Conservation (phyloP, 345 rosid genomes). For the Populus ilicifolia region DNA sequence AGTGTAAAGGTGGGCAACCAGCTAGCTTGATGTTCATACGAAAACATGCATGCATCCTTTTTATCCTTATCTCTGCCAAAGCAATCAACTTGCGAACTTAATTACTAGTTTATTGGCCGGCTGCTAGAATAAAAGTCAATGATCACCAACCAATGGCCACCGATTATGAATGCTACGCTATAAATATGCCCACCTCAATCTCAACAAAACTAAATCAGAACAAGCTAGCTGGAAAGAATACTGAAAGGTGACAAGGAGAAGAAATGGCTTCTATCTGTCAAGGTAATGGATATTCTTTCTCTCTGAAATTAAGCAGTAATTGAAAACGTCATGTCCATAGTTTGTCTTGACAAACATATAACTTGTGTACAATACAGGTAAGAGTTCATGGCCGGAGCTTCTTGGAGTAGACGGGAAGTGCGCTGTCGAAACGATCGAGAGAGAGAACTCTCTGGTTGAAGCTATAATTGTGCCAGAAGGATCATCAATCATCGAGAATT, state of each 20-base stretch:
- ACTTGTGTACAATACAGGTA: conserved; percentile 7
- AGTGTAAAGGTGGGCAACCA: background rate
- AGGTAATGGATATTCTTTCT: background rate
- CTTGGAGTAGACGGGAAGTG: background rate
- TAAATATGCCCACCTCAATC: background rate
- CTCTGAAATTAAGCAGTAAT: background rate
- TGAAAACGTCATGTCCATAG: background rate
- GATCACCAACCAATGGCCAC: background rate
- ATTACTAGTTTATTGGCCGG: background rate
- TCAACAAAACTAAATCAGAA: background rate
- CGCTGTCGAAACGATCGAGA: conserved; percentile 15
- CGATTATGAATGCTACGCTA: background rate
- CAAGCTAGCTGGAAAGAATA: background rate
- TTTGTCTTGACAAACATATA: no score
- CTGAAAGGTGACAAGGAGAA: background rate
- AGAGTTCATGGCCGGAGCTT: conserved; percentile 25
- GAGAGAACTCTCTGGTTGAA: conserved; percentile 8
- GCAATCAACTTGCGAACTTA: background rate
- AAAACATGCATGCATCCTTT: background rate
- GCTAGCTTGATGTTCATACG: background rate
- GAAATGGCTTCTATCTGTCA: background rate
- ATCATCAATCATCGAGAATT: background rate
- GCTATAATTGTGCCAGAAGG: conserved; percentile 6
- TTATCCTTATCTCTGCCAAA: background rate
- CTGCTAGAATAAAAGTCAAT: background rate